phyloP scores from a whole-genome alignment of 352 stramenopile genomes.

The Phytophthora parvispora region DNA sequence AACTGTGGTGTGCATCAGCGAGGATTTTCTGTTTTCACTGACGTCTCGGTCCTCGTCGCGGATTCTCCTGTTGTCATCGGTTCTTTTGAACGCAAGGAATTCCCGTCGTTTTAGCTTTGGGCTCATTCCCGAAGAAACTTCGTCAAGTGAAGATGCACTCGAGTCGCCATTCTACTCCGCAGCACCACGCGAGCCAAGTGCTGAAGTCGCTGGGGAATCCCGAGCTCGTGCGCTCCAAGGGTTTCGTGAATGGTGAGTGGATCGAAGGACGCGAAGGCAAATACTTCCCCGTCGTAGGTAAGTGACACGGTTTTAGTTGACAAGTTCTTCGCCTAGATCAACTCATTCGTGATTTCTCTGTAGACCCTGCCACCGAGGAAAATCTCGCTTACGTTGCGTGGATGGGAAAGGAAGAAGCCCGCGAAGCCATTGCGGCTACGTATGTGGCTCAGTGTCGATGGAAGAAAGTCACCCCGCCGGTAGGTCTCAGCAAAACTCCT shows the following conservation, averaged over 20 bases:
- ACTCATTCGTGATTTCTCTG: neutral
- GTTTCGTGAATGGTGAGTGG: constrained; percentile 73
- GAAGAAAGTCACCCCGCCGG: constrained; percentile 53
- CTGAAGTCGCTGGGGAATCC: constrained; percentile 42
- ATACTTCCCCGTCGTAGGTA: constrained; percentile 57
- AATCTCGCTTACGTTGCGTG: constrained; percentile 59
- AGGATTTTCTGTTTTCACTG: too few species aligned
- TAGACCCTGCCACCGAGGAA: constrained; percentile 62
- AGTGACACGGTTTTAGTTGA: neutral
- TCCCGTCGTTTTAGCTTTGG: neutral
- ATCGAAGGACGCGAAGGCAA: constrained; percentile 43
- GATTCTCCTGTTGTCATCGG: constrained; percentile 3
- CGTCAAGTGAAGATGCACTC: constrained; percentile 19
- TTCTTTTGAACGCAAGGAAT: neutral
- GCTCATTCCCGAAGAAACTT: constrained; percentile 10
- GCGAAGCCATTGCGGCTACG: constrained; percentile 67
- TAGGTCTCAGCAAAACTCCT: constrained; percentile 20
- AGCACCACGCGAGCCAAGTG: constrained; percentile 4
- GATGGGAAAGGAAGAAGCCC: constrained; percentile 65
- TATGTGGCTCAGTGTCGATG: constrained; percentile 62
- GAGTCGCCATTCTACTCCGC: neutral
- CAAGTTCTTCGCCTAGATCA: neutral
- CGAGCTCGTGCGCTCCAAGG: constrained; percentile 63
- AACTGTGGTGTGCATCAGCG: too few species aligned
- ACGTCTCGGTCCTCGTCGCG: constrained; percentile 15